These are phyloP conservation scores for Saccharomyces uvarum DNA, from an alignment of 1,139 yeast genomes.

Conservation along the genomic window DNA sequence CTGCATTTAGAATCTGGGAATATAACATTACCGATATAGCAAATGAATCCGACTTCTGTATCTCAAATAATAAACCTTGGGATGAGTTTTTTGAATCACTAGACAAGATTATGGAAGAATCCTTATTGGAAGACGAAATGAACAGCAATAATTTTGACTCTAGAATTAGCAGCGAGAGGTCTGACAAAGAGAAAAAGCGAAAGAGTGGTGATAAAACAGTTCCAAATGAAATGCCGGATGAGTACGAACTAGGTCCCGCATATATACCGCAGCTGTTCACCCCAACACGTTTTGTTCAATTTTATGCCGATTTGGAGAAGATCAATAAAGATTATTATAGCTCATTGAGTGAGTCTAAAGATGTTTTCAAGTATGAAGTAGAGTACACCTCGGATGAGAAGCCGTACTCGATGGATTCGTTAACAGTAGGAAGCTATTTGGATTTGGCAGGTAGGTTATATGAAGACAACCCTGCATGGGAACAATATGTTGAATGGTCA, in stretches of 20 bases:
- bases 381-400: conserved; percentile 64
- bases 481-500: conserved; percentile 40
- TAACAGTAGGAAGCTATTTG: conserved; percentile 57
- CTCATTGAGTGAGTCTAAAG: conserved; percentile 23
- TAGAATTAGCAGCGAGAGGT: conserved; percentile 7
- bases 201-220: conserved; percentile 51
- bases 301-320: conserved; percentile 52
- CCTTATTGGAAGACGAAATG: conserved; percentile 18
- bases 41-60: conserved; percentile 8
- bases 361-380: conserved; percentile 49
- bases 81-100: conserved; percentile 45
- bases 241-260: conserved; percentile 62
- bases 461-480: conserved; percentile 32
- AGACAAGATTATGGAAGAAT: conserved; percentile 30
- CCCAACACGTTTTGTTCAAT: conserved; percentile 66
- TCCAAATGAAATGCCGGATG: conserved; percentile 56
- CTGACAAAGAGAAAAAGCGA: conserved; percentile 22
- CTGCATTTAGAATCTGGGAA: conserved; percentile 80
- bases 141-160: conserved; percentile 11
- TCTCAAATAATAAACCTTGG: conserved; percentile 40
- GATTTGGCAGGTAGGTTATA: conserved; percentile 49
- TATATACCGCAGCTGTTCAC: conserved; percentile 62
- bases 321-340: conserved; percentile 39
- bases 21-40: conserved; percentile 58
- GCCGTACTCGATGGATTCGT: conserved; percentile 45